Evolutionary conservation across 1,284 basidiomycete genomes (phyloP), one percentile per base, ranked within the genome.

Genomic region (Cutaneotrichosporon arboriforme): DNA sequence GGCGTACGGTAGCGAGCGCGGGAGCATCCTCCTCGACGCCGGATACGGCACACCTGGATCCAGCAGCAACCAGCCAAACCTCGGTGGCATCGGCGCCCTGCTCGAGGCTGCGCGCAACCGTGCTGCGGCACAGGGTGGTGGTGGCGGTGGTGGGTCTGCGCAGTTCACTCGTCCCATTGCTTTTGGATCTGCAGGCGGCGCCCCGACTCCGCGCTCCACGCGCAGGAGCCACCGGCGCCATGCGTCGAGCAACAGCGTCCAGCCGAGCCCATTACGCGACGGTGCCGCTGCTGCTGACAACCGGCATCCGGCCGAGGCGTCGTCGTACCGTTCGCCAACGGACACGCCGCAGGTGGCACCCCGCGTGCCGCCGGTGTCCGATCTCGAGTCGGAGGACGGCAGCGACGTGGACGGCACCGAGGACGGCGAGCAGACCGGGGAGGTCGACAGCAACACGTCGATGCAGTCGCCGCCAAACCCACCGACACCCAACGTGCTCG

Each of bases 1-100:
- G 2, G 90, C 93, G 0, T 97, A 97, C 70, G 92, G 92, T 18
- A 90, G 87, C 62, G 91, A 97, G 70, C 81, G 90, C 15, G 92
- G 93, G 12, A 93, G 89, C 68, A 94, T 97, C 55, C 78, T 97
- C 8, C 80, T 97, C 8, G 91, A 93, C 71, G 88, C 90, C 1
- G 91, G 90, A 1, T 77, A 75, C 46, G 74, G 74, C 4, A 72
- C 73, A 12, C 69, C 73, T 8, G 65, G 64, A 12, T 53, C 53
- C 15, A 49, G 51, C 35, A 20, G 61, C 14, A 31, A 60, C 13
- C 54, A 51, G 17, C 51, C 57, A 13, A 57, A 63, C 42, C 44
- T 60, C 8, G 52, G 61, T 18, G 64, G 65, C 1, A 61, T 64
- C 47, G 57, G 53, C 13, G 66, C 67, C 10, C 49, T 72, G 18